Evolutionary conservation across 768 basidiomycete genomes (phyloP), one percentile per base, ranked within the genome.

Genomic region (Lactifluus piperatus): DNA sequence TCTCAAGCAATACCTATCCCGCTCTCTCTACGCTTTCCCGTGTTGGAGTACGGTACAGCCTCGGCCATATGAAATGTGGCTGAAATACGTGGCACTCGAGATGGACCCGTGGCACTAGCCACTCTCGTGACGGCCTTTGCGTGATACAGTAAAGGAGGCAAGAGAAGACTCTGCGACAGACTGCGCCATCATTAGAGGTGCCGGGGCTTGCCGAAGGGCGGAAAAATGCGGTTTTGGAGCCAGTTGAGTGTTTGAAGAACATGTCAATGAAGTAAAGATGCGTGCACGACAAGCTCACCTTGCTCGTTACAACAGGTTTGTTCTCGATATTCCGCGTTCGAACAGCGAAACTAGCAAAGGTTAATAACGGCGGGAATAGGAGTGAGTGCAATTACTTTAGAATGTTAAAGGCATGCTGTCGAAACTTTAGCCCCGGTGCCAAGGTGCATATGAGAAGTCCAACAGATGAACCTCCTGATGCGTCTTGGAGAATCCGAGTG

Each of bases 241-340:
- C 4, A 81, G 81, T 18, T 79, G 80, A 62, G 79, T 82, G 63
- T 86, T 85, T 86, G 34, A 11, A 30, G 52, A 46, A 18, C 47
- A 56, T 27, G 47, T 55, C 29, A 54, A 52, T 41, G 8, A 5
- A 26, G 56, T 30, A 29, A 45, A 54, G 37, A 47, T 14, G 27
- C 37, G n/a, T 22, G 5, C 13, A 22, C 16, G 11, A 3, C 4
- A 24, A 7, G 18, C 49, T 32, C 14, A 85, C 89, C 88, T 62
- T 81, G 83, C 65, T 91, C 86, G 63, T 91, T 27, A 91, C 76
- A 24, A 85, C 81, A 1, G 86, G 85, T 60, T 83, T 85, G 68
- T 92, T 93, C 74, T 92, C 90, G 3, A 94, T 74, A 64, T 91
- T 87, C 78, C 91, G 91, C 20, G 91, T 89, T 39, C 88, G 80